A percentile compares a stretch with the other conserved stretches of the same genome.
Conservation (phyloP, 169 alveolate genomes). For the Perkinsus olseni region DNA sequence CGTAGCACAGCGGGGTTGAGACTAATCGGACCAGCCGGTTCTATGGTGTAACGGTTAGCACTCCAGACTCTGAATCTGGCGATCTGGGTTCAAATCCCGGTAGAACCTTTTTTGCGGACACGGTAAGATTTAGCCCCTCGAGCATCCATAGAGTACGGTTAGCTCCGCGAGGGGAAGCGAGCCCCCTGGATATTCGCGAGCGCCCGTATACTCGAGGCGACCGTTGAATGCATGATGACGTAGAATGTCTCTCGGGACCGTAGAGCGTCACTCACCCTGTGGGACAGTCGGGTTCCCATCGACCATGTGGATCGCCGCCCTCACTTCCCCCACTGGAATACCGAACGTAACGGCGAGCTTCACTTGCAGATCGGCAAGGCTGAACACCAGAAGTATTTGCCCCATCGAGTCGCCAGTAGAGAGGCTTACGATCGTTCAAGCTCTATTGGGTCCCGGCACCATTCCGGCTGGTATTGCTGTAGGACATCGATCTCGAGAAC, state of each 20-base stretch:
- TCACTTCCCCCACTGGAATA: not conserved
- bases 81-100: conserved; percentile 4
- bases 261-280: not conserved
- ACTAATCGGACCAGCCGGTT: not conserved
- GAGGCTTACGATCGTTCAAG: not conserved
- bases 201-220: too few relatives aligned
- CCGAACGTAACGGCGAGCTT: not conserved
- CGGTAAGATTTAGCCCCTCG: too few relatives aligned
- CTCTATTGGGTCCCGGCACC: not conserved
- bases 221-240: too few relatives aligned
- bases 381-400: not conserved
- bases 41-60: not conserved
- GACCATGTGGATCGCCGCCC: not conserved
- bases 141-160: too few relatives aligned
- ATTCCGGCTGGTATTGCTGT: not conserved
- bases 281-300: not conserved
- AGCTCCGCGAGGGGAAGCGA: too few relatives aligned
- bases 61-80: conserved; percentile 4
- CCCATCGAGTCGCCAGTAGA: not conserved
- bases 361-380: not conserved
- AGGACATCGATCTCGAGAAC: not conserved
- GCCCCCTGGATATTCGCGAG: too few relatives aligned
- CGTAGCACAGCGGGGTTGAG: not conserved
- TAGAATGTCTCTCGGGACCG: too few relatives aligned
- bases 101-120: not conserved